Evolutionary conservation across 495 filamentous ascomycete species (phyloP), one percentile per base, ranked within the genome.

Genomic region (Penicillium crystallinum): DNA sequence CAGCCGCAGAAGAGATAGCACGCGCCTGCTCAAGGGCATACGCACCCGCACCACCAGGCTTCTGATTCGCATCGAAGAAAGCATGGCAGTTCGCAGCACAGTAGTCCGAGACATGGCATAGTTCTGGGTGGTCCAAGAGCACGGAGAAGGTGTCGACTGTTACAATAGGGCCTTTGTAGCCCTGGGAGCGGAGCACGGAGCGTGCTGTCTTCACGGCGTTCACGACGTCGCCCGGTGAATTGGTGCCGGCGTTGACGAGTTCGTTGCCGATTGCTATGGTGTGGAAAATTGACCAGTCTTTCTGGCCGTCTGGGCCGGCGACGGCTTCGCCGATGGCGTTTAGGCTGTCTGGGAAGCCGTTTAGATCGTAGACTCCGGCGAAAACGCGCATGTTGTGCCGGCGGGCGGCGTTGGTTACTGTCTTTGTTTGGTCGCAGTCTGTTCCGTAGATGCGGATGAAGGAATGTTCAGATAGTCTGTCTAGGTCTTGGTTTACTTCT

Each of bases 251-350:
- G 60, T 90, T 87, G 58, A 95, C 82, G 30, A 86, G 70, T 56
- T 95, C 91, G 65, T 95, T 95, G 52, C 90, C 91, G 12, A 96
- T 73, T 41, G 77, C 75, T 49, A 96, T 74, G 4, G 87, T 86
- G 61, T 88, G 78, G 56, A 95, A 75, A 18, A 68, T 56, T 10
- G 72, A 70, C 87, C 86, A 90, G 63, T 87, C 75, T 35, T 49
- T 56, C 11, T 53, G 50, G 17, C 63, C 63, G 19, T 55, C 27
- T 0, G 55, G 52, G 10, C 69, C 60, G 2, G 70, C 63, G 10
- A 82, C 73, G 2, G 80, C 80, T n/a, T 70, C 61, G 53, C 75
- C 68, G 49, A 90, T 79, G 10, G 67, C 69, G 9, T 72, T 52
- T 15, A 87, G 66, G 36, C 85, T 80, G 3, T 62, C 46, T 5